A percentile compares a stretch with the other conserved stretches of the same genome.
phyloP scores from a whole-genome alignment of 1,139 yeast genomes.

The Entelexis sorbosivorans region DNA sequence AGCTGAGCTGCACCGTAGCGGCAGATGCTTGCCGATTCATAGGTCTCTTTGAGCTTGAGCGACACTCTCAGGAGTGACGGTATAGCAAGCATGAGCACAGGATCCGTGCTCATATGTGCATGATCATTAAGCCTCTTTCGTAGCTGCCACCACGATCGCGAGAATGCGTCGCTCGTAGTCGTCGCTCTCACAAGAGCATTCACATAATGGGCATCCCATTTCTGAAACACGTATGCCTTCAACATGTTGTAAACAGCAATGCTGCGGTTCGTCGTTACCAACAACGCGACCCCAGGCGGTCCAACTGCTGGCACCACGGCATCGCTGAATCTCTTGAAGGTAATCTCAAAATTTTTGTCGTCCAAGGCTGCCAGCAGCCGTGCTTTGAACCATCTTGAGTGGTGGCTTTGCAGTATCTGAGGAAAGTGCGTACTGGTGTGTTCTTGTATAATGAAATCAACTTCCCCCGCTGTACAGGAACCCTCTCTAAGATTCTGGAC shows the following conservation, averaged over 20 bases:
- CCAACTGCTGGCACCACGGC: neutral
- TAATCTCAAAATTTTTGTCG: neutral
- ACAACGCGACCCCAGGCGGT: neutral
- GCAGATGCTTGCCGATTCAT: conserved; percentile 20
- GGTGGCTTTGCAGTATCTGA: neutral
- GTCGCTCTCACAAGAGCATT: neutral
- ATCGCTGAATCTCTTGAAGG: neutral
- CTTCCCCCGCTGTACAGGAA: neutral
- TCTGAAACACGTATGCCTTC: neutral
- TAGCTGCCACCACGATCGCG: neutral
- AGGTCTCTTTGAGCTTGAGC: conserved; percentile 13
- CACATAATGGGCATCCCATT: neutral
- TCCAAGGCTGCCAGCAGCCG: conserved; percentile 12
- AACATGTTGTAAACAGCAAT: neutral
- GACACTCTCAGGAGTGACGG: conserved; percentile 13
- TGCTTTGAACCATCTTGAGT: conserved; percentile 14
- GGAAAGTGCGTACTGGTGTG: neutral
- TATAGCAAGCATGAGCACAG: neutral
- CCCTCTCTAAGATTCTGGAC: neutral
- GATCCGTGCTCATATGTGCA: neutral
- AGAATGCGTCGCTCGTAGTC: neutral
- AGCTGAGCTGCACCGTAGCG: neutral
- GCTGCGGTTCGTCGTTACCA: neutral
- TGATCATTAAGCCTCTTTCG: neutral
- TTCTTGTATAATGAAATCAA: neutral